Percentiles rank a stretch among this genome's conserved stretches.
These are phyloP conservation scores for Nephelium lappaceum DNA, from an alignment of 345 rosid species.

Conservation along the genomic window DNA sequence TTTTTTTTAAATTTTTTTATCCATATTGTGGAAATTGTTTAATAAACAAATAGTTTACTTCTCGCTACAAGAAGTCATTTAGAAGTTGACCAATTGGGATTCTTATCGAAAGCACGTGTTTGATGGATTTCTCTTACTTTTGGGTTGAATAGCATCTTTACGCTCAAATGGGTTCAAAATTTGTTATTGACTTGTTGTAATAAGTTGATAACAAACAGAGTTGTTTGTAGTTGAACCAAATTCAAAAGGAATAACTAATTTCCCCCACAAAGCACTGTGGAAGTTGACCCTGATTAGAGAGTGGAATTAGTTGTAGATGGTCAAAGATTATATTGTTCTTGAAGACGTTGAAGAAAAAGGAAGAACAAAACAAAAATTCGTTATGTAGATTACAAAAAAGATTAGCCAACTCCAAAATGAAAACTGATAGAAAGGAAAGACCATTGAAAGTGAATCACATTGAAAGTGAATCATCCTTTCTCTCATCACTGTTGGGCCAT, in stretches of 20 bases:
- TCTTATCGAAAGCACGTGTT: background rate
- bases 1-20: no score
- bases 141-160: background rate
- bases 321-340: background rate
- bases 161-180: background rate
- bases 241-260: no score
- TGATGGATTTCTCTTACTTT: background rate
- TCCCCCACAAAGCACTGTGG: background rate
- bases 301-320: background rate
- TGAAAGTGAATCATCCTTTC: background rate
- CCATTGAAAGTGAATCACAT: background rate
- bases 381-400: background rate
- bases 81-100: background rate
- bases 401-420: background rate
- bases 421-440: background rate
- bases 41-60: background rate
- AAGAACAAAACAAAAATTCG: background rate
- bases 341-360: slow-evolving; percentile 1
- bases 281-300: background rate
- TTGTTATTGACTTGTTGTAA: background rate
- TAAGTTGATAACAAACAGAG: background rate
- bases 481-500: background rate
- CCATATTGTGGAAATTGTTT: no score
- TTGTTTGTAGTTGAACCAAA: background rate
- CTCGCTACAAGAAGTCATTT: no score